These are phyloP conservation scores for Saccharomycopsis hybrid DNA, from an alignment of 1,139 yeast species.

Conservation along the genomic window DNA sequence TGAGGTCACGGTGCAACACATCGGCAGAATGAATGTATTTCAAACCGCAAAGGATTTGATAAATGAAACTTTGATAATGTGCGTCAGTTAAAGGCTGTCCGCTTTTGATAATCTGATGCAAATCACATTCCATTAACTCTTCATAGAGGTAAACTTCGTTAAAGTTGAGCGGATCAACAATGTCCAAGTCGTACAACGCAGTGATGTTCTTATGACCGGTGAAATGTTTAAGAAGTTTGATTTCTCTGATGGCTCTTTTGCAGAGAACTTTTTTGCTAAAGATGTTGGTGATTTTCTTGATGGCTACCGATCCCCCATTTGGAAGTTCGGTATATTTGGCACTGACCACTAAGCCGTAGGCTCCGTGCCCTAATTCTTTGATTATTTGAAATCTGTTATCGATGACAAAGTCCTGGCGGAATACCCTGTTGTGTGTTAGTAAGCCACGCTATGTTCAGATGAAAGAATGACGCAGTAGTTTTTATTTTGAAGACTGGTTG, in stretches of 20 bases:
- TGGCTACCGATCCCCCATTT: slow-evolving; percentile 81
- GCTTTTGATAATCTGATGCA: slow-evolving; percentile 93
- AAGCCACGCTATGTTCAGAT: too few relatives aligned
- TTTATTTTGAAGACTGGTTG: too few relatives aligned
- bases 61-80: slow-evolving; percentile 87
- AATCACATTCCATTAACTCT: slow-evolving; percentile 95
- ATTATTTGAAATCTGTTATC: slow-evolving; percentile 80
- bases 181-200: slow-evolving; percentile 87
- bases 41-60: slow-evolving; percentile 88
- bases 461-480: too few relatives aligned
- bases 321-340: slow-evolving; percentile 70
- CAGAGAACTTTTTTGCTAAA: slow-evolving; percentile 84
- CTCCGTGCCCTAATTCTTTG: slow-evolving; percentile 94
- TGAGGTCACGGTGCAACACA: slow-evolving; percentile 87
- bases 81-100: slow-evolving; percentile 93
- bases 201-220: slow-evolving; percentile 92
- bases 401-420: slow-evolving; percentile 83
- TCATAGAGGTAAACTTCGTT: slow-evolving; percentile 91
- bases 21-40: slow-evolving; percentile 95
- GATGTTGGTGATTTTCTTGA: slow-evolving; percentile 88
- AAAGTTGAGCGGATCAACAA: slow-evolving; percentile 76
- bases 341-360: slow-evolving; percentile 93
- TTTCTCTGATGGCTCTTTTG: slow-evolving; percentile 82
- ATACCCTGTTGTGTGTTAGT: slow-evolving; percentile 30
- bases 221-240: slow-evolving; percentile 81